A percentile compares a stretch with the other conserved stretches of the same genome.
Evolutionary conservation across 1,284 basidiomycete species (phyloP).

Genomic region (Cryptococcus hybrid): DNA sequence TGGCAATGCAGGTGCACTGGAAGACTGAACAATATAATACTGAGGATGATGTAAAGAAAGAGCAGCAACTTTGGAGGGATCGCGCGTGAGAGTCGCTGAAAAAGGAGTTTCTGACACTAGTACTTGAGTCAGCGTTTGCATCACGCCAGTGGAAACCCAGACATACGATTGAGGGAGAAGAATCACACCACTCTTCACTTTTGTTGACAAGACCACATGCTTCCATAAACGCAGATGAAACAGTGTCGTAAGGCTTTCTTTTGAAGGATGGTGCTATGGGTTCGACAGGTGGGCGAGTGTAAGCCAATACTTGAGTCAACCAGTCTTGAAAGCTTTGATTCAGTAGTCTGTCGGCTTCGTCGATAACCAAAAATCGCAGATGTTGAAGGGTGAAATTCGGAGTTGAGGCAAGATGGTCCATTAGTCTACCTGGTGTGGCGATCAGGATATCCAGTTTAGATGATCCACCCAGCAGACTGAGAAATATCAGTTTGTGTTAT

Average conservation of each 20-base stretch:
- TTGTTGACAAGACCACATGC: conserved; percentile 28
- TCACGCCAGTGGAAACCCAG: neutral
- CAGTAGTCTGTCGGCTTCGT: conserved; percentile 94
- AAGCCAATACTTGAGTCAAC: conserved; percentile 74
- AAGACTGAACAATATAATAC: conserved; percentile 77
- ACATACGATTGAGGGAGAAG: conserved; percentile 9
- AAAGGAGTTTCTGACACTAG: conserved; percentile 92
- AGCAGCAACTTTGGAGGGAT: conserved; percentile 86
- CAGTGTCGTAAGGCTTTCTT: conserved; percentile 49
- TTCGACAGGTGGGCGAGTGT: conserved; percentile 59
- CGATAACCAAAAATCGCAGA: conserved; percentile 91
- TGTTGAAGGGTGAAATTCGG: conserved; percentile 90
- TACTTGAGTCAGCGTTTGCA: conserved; percentile 19
- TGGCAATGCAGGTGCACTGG: conserved; percentile 27
- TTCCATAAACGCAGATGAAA: conserved; percentile 50
- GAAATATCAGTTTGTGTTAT: neutral
- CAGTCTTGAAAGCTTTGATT: conserved; percentile 96
- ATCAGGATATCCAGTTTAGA: conserved; percentile 92
- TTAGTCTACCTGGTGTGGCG: conserved; percentile 90
- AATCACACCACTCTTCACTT: conserved; percentile 19
- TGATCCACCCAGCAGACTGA: conserved; percentile 58
- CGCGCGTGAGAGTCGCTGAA: conserved; percentile 91
- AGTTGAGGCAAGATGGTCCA: conserved; percentile 87
- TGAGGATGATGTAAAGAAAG: conserved; percentile 76
- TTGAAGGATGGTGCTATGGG: conserved; percentile 10